Conservation (phyloP, 164 flowering plant genomes). For the Cinnamomum chago region DNA sequence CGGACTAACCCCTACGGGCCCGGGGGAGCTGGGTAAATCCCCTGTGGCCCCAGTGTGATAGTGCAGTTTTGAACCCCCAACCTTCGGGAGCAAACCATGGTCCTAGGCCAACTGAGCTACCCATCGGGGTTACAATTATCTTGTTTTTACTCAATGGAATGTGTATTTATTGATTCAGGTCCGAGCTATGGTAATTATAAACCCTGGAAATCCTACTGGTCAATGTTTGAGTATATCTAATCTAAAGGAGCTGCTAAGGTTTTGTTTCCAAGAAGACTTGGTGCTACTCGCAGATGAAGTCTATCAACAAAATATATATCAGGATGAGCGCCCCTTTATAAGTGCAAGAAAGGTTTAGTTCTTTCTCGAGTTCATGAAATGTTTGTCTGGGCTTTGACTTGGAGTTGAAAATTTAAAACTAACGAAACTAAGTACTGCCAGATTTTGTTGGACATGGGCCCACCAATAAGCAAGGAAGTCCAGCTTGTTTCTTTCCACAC, state of each 20-base stretch:
- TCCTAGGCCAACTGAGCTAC: no score
- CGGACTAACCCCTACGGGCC: no score
- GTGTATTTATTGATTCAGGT: slow-evolving; percentile 37
- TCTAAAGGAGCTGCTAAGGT: slow-evolving; percentile 60
- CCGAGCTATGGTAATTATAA: slow-evolving; percentile 97
- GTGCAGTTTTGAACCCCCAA: no score
- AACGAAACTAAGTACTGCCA: slow-evolving; percentile 18
- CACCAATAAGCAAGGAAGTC: slow-evolving; percentile 76
- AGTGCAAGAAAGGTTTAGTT: slow-evolving; percentile 79
- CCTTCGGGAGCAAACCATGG: no score
- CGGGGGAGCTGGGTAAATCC: no score
- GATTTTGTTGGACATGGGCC: slow-evolving; percentile 91
- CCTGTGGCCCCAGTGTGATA: no score
- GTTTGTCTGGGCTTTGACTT: slow-evolving; percentile 1
- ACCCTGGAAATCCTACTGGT: slow-evolving; percentile 98
- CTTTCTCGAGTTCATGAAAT: neutral
- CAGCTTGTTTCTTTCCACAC: slow-evolving; percentile 96
- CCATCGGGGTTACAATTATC: neutral
- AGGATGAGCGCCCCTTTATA: slow-evolving; percentile 88
- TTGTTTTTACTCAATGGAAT: neutral
- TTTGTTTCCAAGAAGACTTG: slow-evolving; percentile 67
- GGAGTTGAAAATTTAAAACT: neutral
- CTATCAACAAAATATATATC: slow-evolving; percentile 96
- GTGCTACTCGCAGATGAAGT: slow-evolving; percentile 96
- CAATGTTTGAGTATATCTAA: slow-evolving; percentile 91